These are phyloP conservation scores for Microstegium vimineum DNA, from an alignment of 176 grass and related monocot genomes.

Conservation along the genomic window DNA sequence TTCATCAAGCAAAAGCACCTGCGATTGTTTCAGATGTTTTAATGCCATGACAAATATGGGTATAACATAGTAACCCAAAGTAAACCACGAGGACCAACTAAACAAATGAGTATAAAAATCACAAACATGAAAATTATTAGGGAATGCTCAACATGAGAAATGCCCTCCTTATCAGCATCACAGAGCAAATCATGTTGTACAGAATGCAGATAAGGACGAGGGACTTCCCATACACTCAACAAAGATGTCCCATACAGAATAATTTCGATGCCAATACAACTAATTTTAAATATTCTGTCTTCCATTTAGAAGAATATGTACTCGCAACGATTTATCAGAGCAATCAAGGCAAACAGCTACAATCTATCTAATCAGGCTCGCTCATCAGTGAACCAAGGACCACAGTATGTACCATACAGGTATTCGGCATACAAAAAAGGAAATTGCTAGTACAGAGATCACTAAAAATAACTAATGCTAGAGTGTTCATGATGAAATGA, in stretches of 20 bases:
- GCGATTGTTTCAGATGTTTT: slow-evolving; percentile 21
- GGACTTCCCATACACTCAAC: not conserved
- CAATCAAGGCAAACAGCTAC: not conserved
- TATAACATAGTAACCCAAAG: not conserved
- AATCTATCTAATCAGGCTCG: not conserved
- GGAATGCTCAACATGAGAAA: not conserved
- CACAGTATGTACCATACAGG: not conserved
- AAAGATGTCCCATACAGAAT: not conserved
- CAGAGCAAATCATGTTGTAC: not conserved
- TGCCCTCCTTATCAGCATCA: not conserved
- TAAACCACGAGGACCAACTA: not conserved
- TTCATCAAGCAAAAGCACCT: slow-evolving; percentile 93
- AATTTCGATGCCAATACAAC: not conserved
- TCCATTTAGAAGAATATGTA: not conserved
- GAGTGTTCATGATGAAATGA: not conserved
- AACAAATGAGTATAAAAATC: not conserved
- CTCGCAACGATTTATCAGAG: not conserved
- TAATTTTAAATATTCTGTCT: not conserved
- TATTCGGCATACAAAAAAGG: not conserved
- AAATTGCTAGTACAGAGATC: not conserved
- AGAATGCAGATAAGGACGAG: not conserved
- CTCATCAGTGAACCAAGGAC: not conserved
- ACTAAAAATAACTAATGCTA: not conserved
- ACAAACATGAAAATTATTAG: not conserved
- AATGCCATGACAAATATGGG: not conserved